phyloP scores from a whole-genome alignment of 306 rosid genomes.

The Benincasa hispida region DNA sequence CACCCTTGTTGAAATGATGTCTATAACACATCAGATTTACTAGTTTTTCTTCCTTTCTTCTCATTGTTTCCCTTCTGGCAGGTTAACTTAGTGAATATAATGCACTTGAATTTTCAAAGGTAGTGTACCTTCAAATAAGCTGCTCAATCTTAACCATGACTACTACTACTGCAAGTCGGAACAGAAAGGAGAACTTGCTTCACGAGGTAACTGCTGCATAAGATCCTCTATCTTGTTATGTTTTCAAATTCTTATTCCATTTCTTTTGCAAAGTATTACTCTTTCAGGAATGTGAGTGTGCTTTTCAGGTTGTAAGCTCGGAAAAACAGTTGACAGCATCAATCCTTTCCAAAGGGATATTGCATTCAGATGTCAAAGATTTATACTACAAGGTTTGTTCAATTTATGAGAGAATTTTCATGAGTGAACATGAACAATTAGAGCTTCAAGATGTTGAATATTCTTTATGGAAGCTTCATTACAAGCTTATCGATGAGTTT shows the following conservation, averaged over 20 bases:
- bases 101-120: neutral
- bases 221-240: neutral
- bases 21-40: neutral
- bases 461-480: conserved; percentile 91
- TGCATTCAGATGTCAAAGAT: conserved; percentile 50
- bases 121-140: neutral
- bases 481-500: conserved; percentile 88
- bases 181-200: conserved; percentile 2
- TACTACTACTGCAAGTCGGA: neutral
- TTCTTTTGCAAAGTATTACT: neutral
- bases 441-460: conserved; percentile 91
- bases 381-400: conserved; percentile 49
- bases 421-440: conserved; percentile 22
- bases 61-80: neutral
- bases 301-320: conserved; percentile 40
- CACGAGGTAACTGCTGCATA: neutral
- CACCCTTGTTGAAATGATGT: neutral
- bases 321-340: conserved; percentile 63
- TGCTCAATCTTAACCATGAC: neutral
- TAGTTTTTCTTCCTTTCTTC: neutral
- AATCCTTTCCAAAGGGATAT: conserved; percentile 61
- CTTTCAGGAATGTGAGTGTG: neutral
- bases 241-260: neutral
- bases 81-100: neutral
- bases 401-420: conserved; percentile 50